Conservation (phyloP, 2,329 filamentous ascomycete species). For the Penicillium sp. region DNA sequence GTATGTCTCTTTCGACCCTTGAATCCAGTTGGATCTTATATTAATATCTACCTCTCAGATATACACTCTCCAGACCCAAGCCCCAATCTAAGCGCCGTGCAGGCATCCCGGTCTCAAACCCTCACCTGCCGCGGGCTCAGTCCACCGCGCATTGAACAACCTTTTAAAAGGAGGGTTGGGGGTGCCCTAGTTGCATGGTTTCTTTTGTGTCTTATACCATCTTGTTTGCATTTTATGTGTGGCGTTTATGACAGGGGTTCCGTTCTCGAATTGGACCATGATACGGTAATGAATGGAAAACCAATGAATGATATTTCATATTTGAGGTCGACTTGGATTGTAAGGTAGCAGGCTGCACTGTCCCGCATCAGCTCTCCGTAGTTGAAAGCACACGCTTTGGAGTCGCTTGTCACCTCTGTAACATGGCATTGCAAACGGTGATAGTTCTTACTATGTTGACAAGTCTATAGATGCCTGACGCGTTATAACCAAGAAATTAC, state of each 20-base stretch:
- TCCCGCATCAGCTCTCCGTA: background rate
- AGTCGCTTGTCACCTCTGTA: background rate
- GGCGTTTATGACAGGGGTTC: slow-evolving; percentile 13
- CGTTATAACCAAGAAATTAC: background rate
- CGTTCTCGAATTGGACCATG: slow-evolving; percentile 10
- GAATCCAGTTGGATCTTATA: background rate
- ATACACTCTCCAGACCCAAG: slow-evolving; percentile 41
- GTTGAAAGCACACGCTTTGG: background rate
- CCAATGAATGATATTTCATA: slow-evolving; percentile 1
- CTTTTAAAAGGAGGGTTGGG: background rate
- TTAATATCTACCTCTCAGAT: slow-evolving; percentile 25
- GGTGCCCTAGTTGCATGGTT: slow-evolving; percentile 1
- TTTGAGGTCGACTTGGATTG: background rate
- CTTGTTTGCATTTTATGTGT: slow-evolving; percentile 21
- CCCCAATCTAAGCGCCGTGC: slow-evolving; percentile 40
- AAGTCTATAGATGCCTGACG: background rate
- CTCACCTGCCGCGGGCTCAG: slow-evolving; percentile 22
- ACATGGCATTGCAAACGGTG: background rate
- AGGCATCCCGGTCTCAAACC: slow-evolving; percentile 34
- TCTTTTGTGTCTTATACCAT: slow-evolving; percentile 25
- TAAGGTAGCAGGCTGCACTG: background rate
- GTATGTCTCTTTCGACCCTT: slow-evolving; percentile 58
- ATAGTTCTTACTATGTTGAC: background rate
- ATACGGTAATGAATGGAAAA: slow-evolving; percentile 20
- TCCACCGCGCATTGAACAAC: slow-evolving; percentile 14